Evolutionary conservation across 176 grass and related monocot genomes (phyloP).

Genomic region (Avena sativa): DNA sequence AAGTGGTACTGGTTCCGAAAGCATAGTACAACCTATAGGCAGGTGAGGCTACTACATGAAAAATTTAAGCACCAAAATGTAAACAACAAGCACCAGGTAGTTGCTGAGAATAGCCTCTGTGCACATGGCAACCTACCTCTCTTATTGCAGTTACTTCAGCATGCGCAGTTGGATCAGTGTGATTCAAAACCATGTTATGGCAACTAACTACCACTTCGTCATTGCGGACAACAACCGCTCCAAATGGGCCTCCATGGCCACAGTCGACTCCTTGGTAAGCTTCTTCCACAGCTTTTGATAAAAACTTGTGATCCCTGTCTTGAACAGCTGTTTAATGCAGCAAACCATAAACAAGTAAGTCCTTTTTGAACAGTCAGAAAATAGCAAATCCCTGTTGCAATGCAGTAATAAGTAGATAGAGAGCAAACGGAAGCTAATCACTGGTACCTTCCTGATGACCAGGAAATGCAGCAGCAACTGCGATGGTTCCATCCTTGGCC

Average conservation of each 20-base stretch:
- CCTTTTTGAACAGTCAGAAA: neutral
- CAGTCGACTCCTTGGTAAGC: conserved; percentile 80
- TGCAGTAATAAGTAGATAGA: neutral
- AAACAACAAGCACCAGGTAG: neutral
- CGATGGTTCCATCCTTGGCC: conserved; percentile 78
- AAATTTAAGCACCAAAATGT: neutral
- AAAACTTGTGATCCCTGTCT: conserved; percentile 80
- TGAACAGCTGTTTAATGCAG: conserved; percentile 62
- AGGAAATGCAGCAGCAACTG: conserved; percentile 85
- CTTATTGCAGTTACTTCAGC: conserved; percentile 91
- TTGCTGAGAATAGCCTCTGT: neutral
- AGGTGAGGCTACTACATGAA: neutral
- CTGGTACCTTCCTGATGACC: conserved; percentile 81
- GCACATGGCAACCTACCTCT: conserved; percentile 57
- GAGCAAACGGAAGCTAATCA: neutral
- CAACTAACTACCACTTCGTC: conserved; percentile 81
- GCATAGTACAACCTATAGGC: neutral
- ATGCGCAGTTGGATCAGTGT: conserved; percentile 85
- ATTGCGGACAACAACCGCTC: conserved; percentile 78
- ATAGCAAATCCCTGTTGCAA: neutral
- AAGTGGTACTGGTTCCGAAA: neutral
- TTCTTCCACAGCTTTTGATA: conserved; percentile 82
- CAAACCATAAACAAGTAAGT: conserved; percentile 6
- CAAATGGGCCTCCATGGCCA: conserved; percentile 89
- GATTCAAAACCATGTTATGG: conserved; percentile 89